Percentiles rank a stretch among this genome's conserved stretches.
These are phyloP conservation scores for Globisporangium nagaii DNA, from an alignment of 352 stramenopile species.

Conservation along the genomic window DNA sequence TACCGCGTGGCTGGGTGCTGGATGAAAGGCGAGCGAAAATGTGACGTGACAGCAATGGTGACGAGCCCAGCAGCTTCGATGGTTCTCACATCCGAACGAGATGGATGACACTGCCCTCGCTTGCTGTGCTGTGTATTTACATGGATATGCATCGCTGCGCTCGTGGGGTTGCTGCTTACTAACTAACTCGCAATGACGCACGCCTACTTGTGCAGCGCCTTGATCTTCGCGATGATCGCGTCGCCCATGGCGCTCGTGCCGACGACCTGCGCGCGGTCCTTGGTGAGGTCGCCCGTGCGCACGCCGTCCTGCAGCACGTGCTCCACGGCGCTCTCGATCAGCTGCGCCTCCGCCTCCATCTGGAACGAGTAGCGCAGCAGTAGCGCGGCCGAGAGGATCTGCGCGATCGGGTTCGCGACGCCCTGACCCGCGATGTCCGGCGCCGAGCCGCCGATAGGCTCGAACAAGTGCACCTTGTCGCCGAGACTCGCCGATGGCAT, in stretches of 20 bases:
- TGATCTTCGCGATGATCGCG: conserved; percentile 78
- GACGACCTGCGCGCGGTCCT: conserved; percentile 44
- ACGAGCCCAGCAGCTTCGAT: too few relatives aligned
- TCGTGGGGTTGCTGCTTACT: too few relatives aligned
- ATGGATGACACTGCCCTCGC: too few relatives aligned
- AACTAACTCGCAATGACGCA: neutral
- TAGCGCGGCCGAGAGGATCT: conserved; percentile 97
- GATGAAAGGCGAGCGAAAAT: too few relatives aligned
- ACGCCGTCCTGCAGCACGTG: conserved; percentile 78
- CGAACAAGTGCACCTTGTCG: conserved; percentile 92
- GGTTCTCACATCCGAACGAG: too few relatives aligned
- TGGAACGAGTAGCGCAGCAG: conserved; percentile 95
- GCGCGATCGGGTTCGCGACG: conserved; percentile 95
- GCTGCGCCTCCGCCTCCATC: conserved; percentile 67
- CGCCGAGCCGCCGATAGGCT: conserved; percentile 97
- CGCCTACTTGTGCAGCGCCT: conserved; percentile 27
- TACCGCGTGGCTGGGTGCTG: neutral
- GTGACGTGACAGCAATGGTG: too few relatives aligned
- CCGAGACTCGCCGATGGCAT: conserved; percentile 97
- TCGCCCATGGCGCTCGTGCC: conserved; percentile 73
- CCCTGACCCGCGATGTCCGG: conserved; percentile 97
- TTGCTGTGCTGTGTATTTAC: neutral
- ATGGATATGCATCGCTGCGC: too few relatives aligned
- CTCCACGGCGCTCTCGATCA: conserved; percentile 82
- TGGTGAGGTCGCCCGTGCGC: conserved; percentile 82